Base-by-base conservation (phyloP, 2,329 filamentous ascomycete species). In the Pyrenochaeta sp. region DNA sequence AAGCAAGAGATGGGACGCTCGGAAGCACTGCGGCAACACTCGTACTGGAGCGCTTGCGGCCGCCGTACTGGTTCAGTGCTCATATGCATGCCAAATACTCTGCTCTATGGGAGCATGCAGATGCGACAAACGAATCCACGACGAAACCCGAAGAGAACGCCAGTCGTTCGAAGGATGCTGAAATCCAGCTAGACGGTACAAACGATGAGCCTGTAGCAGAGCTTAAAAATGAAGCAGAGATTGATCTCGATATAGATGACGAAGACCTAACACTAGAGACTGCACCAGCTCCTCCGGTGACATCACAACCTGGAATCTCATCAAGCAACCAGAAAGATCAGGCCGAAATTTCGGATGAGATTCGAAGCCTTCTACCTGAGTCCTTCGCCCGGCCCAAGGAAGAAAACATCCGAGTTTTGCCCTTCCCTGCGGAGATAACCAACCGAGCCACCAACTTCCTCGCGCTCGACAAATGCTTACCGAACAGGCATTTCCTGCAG, bases 51-150 rank as follows among this genome's bases (percentile, higher is more conserved):
- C 81, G 89, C 20, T 72, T 99, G 38, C 81, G 90, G 38, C 94
- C 94, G 7, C 80, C 81, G 0, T 87, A 90, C 67, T 99, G 94
- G 94, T 96, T 97, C 55, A 79, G 76, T 24, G 94, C 92, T 3
- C 94, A 99, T 72, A 73, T 97, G 74, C 94, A 99, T 71, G 86
- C 88, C 75, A 95, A 93, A 65, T 97, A 88, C 67, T 73, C 86
- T 1, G 94, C 92, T 1, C 49, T 78, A 1, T 71, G 85, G 34
- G 61, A 78, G 5, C 77, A 85, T 50, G 67, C 70, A 11, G 61
- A 74, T 10, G 61, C 64, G 18, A 38, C 66, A 40, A 90, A 90
- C 49, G 77, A 79, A 17, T 17, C 36, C 9, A 24, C 44, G 10
- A n/a, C 26, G 9, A 13, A 67, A 9, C 62, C 65, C 11, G 37